Percentiles rank a stretch among this genome's conserved stretches.
These are phyloP conservation scores for Leavenworthia alabamica DNA, from an alignment of 345 rosid genomes.

Conservation along the genomic window DNA sequence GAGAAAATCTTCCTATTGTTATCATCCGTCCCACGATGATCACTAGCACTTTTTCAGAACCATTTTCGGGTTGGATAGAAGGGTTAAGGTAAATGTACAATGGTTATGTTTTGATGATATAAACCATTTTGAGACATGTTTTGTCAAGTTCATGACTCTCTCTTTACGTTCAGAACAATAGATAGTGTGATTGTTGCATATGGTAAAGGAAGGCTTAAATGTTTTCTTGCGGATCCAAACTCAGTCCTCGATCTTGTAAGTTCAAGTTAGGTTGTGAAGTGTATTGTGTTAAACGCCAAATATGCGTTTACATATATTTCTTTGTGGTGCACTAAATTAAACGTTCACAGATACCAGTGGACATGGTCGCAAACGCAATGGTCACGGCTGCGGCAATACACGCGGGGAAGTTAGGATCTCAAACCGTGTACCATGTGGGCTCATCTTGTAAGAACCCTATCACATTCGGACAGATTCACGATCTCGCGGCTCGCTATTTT, in stretches of 20 bases:
- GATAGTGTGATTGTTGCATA: conserved; percentile 41
- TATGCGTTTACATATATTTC: conserved; percentile 4
- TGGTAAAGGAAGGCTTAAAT: conserved; percentile 45
- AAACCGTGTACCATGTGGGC: conserved; percentile 66
- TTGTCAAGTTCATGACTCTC: not conserved
- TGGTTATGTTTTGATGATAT: not conserved
- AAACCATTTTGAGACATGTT: not conserved
- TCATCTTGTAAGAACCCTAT: conserved; percentile 55
- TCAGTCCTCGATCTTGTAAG: conserved; percentile 46
- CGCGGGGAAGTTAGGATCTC: conserved; percentile 13
- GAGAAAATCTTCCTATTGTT: conserved; percentile 47
- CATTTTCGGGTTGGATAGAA: conserved; percentile 82
- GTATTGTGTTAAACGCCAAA: not conserved
- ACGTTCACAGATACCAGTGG: conserved; percentile 23
- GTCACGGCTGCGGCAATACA: conserved; percentile 6
- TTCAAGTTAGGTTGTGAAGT: not conserved
- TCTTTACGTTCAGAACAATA: conserved; percentile 42
- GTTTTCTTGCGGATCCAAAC: conserved; percentile 34
- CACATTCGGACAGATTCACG: conserved; percentile 40
- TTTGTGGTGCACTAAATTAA: not conserved
- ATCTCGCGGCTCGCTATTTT: conserved; percentile 46
- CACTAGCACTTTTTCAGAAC: conserved; percentile 57
- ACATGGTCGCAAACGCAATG: conserved; percentile 28
- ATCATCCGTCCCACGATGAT: conserved; percentile 59
- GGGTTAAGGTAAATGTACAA: conserved; percentile 43